A percentile compares a stretch with the other conserved stretches of the same genome.
Conservation (phyloP, 108 stramenopile genomes). For the Skeletonema potamos region DNA sequence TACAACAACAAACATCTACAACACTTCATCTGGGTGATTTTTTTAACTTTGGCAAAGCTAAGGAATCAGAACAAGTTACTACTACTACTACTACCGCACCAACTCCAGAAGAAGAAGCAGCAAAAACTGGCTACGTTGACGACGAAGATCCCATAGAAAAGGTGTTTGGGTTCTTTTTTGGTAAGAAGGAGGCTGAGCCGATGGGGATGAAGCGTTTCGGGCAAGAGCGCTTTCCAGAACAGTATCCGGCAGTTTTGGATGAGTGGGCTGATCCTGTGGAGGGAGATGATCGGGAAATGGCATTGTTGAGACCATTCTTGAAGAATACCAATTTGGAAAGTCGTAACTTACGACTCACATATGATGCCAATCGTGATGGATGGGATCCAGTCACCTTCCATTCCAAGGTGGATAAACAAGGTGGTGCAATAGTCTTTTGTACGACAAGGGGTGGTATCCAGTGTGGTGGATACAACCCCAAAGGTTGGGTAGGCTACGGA, state of each 20-base stretch:
- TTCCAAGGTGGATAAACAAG: constrained; percentile 69
- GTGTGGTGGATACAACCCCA: constrained; percentile 84
- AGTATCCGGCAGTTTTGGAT: constrained; percentile 74
- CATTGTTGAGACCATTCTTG: constrained; percentile 66
- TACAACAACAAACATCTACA: not conserved
- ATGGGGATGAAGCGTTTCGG: constrained; percentile 50
- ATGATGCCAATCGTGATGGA: constrained; percentile 79
- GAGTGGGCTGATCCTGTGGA: constrained; percentile 79
- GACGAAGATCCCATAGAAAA: constrained; percentile 83
- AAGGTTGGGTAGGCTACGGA: constrained; percentile 83
- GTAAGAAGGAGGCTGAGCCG: constrained; percentile 72
- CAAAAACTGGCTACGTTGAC: constrained; percentile 32
- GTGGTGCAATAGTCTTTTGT: constrained; percentile 64
- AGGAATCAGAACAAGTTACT: constrained; percentile 13
- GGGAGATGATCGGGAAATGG: constrained; percentile 64
- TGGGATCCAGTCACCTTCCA: constrained; percentile 77
- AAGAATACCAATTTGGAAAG: constrained; percentile 86
- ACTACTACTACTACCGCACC: not conserved
- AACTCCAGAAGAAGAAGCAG: constrained; percentile 13
- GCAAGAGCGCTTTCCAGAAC: constrained; percentile 66
- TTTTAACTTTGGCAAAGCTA: constrained; percentile 37
- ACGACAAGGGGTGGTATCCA: constrained; percentile 57
- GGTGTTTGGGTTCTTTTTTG: constrained; percentile 85
- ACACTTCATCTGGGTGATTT: constrained; percentile 37
- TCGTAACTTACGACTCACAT: constrained; percentile 65